phyloP scores from a whole-genome alignment of 805 yeast species.

The Saturnispora saitoi region DNA sequence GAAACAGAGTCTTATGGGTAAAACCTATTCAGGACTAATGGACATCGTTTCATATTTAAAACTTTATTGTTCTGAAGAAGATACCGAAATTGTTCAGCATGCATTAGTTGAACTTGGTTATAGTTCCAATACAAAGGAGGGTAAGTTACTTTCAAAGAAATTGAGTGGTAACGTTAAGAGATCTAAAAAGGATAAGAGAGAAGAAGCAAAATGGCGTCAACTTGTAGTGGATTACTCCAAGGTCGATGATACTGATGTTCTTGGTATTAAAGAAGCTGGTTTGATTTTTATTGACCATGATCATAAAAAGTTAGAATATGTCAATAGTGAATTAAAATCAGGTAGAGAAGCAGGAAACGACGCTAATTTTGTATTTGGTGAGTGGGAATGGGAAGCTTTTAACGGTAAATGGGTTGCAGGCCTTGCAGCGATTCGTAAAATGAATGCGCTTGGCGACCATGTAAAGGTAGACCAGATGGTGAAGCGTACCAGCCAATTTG shows the following conservation, averaged over 20 bases:
- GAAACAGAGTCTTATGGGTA: conserved; percentile 59
- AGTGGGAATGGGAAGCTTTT: conserved; percentile 10
- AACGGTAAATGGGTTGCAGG: conserved; percentile 14
- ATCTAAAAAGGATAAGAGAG: conserved; percentile 50
- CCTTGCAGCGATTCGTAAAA: conserved; percentile 10
- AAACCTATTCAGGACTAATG: conserved; percentile 61
- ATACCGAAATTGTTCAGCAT: conserved; percentile 11
- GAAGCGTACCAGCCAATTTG: conserved; percentile 1
- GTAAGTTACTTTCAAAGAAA: conserved; percentile 1
- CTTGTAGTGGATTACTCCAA: conserved; percentile 38
- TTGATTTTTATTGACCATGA: conserved; percentile 23
- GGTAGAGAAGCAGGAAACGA: conserved; percentile 5
- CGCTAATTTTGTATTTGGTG: conserved; percentile 10
- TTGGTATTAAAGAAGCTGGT: conserved; percentile 38
- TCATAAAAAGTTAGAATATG: conserved; percentile 32
- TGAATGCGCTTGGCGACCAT: conserved; percentile 8
- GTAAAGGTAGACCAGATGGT: conserved; percentile 6
- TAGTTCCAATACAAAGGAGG: conserved; percentile 1
- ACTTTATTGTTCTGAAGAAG: conserved; percentile 18
- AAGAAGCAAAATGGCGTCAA: conserved; percentile 45
- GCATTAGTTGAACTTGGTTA: conserved; percentile 7
- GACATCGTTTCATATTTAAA: conserved; percentile 40
- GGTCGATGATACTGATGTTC: conserved; percentile 48
- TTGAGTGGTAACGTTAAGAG: conserved; percentile 14
- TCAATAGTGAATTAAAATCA: conserved; percentile 4